phyloP scores from a whole-genome alignment of 2,329 filamentous ascomycete genomes.

The Apiospora pterosperma region DNA sequence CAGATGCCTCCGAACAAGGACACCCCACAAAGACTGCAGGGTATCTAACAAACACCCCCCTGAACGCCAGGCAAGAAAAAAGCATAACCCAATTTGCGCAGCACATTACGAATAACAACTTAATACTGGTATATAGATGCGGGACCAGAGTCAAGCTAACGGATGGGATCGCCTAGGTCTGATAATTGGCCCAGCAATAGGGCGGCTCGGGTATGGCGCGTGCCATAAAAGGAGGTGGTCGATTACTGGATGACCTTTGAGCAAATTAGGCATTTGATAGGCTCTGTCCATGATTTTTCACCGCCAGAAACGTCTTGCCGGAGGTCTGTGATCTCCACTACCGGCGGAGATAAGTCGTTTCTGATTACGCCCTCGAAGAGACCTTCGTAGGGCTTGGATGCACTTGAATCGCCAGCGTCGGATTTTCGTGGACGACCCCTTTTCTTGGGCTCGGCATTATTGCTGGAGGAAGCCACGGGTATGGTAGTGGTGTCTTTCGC shows the following conservation, averaged over 20 bases:
- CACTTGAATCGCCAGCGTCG: constrained; percentile 28
- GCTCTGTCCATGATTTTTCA: constrained; percentile 51
- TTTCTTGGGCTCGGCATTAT: constrained; percentile 18
- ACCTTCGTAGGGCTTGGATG: constrained; percentile 45
- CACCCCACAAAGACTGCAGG: constrained; percentile 4
- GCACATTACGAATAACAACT: neutral
- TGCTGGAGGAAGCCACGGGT: constrained; percentile 22
- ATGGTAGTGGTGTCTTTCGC: constrained; percentile 33
- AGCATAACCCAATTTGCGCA: neutral
- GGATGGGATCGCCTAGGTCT: neutral
- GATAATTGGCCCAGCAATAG: neutral
- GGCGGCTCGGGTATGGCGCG: neutral
- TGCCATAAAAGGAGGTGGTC: neutral
- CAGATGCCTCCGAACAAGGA: constrained; percentile 1
- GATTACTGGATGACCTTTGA: constrained; percentile 39
- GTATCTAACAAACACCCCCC: constrained; percentile 1
- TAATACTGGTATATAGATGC: neutral
- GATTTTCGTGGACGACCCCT: constrained; percentile 38
- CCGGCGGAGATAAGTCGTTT: constrained; percentile 44
- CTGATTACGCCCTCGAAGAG: constrained; percentile 49
- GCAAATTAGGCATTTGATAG: constrained; percentile 49
- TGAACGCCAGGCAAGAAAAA: constrained; percentile 6
- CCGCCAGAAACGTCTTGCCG: constrained; percentile 44
- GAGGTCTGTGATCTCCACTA: constrained; percentile 50
- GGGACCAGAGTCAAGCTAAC: neutral